Conservation (phyloP, 2,329 filamentous ascomycete species). For the Thielaviopsis euricoi region DNA sequence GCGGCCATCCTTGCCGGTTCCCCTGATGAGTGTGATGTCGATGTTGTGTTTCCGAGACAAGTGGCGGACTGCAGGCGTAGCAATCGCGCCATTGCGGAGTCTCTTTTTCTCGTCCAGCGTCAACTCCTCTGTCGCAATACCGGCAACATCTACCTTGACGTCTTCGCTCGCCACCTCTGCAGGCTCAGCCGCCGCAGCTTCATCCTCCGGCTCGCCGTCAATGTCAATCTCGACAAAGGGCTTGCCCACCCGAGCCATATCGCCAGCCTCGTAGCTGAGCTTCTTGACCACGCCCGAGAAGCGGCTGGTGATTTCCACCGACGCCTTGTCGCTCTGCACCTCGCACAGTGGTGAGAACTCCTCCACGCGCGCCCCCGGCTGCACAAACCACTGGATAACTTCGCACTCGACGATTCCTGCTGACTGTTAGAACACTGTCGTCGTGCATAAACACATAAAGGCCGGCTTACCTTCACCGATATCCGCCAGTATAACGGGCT, state of each 20-base stretch:
- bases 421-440: not conserved
- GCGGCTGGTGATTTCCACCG: slow-evolving; percentile 80
- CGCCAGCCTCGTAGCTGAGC: slow-evolving; percentile 85
- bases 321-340: slow-evolving; percentile 94
- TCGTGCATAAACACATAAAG: not conserved
- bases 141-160: slow-evolving; percentile 14
- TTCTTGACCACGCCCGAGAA: slow-evolving; percentile 95
- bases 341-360: slow-evolving; percentile 97
- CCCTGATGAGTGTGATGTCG: slow-evolving; percentile 60
- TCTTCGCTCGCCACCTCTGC: slow-evolving; percentile 10
- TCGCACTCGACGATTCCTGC: slow-evolving; percentile 94
- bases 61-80: slow-evolving; percentile 84
- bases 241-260: slow-evolving; percentile 92
- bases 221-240: slow-evolving; percentile 92
- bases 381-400: slow-evolving; percentile 98
- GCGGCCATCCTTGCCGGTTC: slow-evolving; percentile 79
- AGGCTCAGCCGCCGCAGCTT: slow-evolving; percentile 1
- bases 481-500: slow-evolving; percentile 68
- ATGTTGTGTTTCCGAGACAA: slow-evolving; percentile 66
- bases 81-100: slow-evolving; percentile 56
- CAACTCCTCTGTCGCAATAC: slow-evolving; percentile 19
- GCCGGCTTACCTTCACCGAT: slow-evolving; percentile 58
- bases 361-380: slow-evolving; percentile 86
- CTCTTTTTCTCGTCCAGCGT: slow-evolving; percentile 16
- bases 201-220: slow-evolving; percentile 40